Base-by-base conservation (phyloP, 2,329 filamentous ascomycete species). In the Hypomyces perniciosus region DNA sequence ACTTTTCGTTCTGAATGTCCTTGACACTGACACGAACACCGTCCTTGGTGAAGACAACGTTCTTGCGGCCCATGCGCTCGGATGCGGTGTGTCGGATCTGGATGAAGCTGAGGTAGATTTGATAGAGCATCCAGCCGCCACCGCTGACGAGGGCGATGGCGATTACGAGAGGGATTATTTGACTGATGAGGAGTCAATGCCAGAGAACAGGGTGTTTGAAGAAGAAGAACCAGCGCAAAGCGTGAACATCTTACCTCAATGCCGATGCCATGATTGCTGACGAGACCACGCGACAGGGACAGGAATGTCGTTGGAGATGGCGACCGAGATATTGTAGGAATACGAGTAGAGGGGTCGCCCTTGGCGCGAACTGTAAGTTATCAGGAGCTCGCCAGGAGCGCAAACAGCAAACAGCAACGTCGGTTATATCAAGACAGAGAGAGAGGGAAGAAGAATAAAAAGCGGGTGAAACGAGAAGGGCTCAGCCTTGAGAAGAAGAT, bases 11-110 rank as follows among this genome's bases (percentile, higher is more conserved):
- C 57, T 78, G 76, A 45, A 86, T 68, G 54, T 88, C 76, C 69
- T 84, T 86, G 54, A 91, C 78, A 44, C 83, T 83, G 41, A 91
- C 85, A 54, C 80, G 79, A 54, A 88, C 70, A 50, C 87, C 87
- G 51, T 90, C 86, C 65, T 87, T 88, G 37, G 83, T 85, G 68
- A 90, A 86, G 38, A 82, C 74, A 51, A 91, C 79, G 65, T 90
- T 86, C 72, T 86, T 87, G 71, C 81, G 81, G 65, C 84, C 82
- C 80, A 90, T 86, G 62, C 81, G 81, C 68, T 85, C 76, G 44
- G 78, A 79, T 43, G 86, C 85, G 52, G 79, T 76, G 53, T 80
- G 73, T 54, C 80, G 78, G 60, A 91, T 83, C 66, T 86, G 78
- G 68, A 74, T 76, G 50, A 80, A 75, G 68, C 82, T 83, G 49